Conservation (phyloP, 2,329 filamentous ascomycete species). For the Arthrobotrys conoides region DNA sequence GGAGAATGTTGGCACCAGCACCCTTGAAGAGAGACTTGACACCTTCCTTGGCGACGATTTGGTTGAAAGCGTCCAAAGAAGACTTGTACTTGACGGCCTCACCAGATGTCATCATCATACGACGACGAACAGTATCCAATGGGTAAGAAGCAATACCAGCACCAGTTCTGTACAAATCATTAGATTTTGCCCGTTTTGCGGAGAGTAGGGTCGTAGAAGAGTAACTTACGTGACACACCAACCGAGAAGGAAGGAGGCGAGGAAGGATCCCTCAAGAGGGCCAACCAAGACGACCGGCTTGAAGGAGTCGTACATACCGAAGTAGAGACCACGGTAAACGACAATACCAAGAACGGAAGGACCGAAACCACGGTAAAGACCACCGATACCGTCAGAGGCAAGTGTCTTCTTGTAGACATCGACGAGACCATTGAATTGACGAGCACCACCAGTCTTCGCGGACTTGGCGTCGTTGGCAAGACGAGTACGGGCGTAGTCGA, state of each 20-base stretch:
- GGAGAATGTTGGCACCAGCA: conserved; percentile 99
- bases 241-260: conserved; percentile 98
- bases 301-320: conserved; percentile 99
- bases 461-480: conserved; percentile 99
- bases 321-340: conserved; percentile 99
- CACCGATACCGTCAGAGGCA: conserved; percentile 96
- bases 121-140: conserved; percentile 99
- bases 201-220: not conserved
- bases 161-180: conserved; percentile 76
- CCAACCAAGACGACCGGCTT: conserved; percentile 98
- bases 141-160: conserved; percentile 99
- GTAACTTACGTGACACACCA: conserved; percentile 84
- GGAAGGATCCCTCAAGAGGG: conserved; percentile 95
- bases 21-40: conserved; percentile 99
- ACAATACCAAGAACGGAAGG: conserved; percentile 99
- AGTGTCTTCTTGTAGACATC: conserved; percentile 99
- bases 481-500: conserved; percentile 99
- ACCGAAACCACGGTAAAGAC: conserved; percentile 99
- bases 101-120: conserved; percentile 99
- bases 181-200: conserved; percentile 6
- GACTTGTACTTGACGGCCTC: conserved; percentile 99
- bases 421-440: conserved; percentile 99
- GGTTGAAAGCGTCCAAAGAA: conserved; percentile 92
- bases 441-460: conserved; percentile 95
- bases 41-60: conserved; percentile 98